phyloP scores from a whole-genome alignment of 768 basidiomycete genomes.

The Cystofilobasidium capitatum region DNA sequence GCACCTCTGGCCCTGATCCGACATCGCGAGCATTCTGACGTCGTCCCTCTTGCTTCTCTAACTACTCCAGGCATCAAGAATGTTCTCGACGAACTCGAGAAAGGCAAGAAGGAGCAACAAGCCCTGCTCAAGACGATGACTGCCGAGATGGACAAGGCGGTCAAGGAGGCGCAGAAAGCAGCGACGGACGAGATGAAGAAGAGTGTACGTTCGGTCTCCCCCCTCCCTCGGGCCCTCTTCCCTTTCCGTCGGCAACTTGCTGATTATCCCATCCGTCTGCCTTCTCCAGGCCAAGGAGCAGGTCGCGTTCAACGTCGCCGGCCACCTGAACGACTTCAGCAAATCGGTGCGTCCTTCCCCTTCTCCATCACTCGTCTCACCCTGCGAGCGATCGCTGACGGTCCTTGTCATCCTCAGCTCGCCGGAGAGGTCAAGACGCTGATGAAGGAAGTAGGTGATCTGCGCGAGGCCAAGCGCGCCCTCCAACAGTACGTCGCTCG shows the following conservation, averaged over 20 bases:
- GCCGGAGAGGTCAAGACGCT: conserved; percentile 21
- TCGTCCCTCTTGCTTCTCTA: neutral
- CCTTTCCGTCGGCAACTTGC: no score
- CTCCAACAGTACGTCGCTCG: conserved; percentile 7
- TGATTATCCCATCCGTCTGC: no score
- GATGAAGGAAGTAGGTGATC: conserved; percentile 22
- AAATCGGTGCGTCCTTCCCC: neutral
- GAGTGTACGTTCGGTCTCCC: neutral
- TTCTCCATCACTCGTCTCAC: neutral
- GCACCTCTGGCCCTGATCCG: no score
- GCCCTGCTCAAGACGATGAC: conserved; percentile 10
- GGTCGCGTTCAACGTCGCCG: conserved; percentile 12
- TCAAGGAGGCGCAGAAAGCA: conserved; percentile 15
- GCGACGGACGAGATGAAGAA: conserved; percentile 20
- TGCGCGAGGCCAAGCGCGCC: conserved; percentile 22
- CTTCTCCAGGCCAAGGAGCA: conserved; percentile 20
- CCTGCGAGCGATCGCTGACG: neutral
- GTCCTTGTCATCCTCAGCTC: neutral
- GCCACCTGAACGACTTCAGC: conserved; percentile 13
- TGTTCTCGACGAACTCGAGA: neutral
- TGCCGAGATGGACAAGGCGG: neutral
- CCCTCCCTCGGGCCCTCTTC: neutral
- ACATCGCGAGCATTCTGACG: no score
- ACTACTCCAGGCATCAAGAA: neutral
- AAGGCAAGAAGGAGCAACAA: conserved; percentile 1